Percentiles rank a stretch among this genome's conserved stretches.
phyloP scores from a whole-genome alignment of 1,284 basidiomycete species.

The Rhodotorula glutinis region DNA sequence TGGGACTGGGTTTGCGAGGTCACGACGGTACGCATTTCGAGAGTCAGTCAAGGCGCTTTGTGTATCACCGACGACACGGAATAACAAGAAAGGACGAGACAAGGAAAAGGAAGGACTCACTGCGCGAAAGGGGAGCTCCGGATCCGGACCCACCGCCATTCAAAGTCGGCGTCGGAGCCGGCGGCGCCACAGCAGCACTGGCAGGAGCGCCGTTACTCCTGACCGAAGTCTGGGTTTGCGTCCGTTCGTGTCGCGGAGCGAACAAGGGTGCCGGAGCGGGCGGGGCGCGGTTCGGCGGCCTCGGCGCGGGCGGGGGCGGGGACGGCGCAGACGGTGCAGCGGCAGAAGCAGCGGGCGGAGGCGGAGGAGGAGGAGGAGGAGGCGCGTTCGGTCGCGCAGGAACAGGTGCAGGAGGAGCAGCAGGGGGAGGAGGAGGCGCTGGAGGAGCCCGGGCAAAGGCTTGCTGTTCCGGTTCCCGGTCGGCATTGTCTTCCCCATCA shows the following conservation, averaged over 20 bases:
- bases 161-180: background rate
- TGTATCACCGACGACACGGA: too few relatives aligned
- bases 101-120: constrained; percentile 3
- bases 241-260: background rate
- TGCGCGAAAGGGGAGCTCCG: constrained; percentile 7
- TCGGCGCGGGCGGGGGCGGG: background rate
- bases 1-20: constrained; percentile 28
- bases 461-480: too few relatives aligned
- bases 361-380: too few relatives aligned
- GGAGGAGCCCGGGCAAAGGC: too few relatives aligned
- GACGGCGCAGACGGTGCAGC: too few relatives aligned
- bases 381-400: background rate
- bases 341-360: too few relatives aligned
- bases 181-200: background rate
- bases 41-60: background rate
- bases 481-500: too few relatives aligned
- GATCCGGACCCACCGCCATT: background rate
- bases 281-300: background rate
- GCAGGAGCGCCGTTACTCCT: background rate
- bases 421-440: constrained; percentile 8
- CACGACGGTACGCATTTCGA: too few relatives aligned
- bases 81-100: background rate
- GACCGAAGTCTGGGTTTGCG: background rate
- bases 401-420: background rate
- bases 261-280: constrained; percentile 11